phyloP scores from a whole-genome alignment of 345 rosid genomes.

The Populus nigra region DNA sequence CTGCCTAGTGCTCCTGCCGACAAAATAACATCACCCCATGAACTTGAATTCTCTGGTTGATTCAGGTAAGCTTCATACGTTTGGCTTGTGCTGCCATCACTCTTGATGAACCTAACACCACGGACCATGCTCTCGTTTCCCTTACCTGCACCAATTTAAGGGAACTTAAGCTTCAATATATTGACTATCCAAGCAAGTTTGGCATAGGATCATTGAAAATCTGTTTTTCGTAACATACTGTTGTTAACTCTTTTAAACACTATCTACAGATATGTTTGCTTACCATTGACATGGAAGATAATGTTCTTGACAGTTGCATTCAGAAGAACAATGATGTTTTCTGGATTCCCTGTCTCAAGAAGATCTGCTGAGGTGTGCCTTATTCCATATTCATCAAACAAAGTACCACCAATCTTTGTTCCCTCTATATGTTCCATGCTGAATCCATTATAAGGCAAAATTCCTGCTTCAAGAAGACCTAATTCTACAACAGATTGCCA shows the following conservation, averaged over 20 bases:
- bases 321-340: conserved; percentile 48
- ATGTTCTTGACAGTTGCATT: conserved; percentile 57
- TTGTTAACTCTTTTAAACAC: too few species aligned
- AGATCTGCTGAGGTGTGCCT: conserved; percentile 78
- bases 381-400: conserved; percentile 54
- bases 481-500: conserved; percentile 66
- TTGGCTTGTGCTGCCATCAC: conserved; percentile 43
- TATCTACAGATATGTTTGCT: conserved; percentile 3
- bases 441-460: conserved; percentile 64
- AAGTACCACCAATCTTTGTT: conserved; percentile 70
- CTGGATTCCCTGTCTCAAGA: conserved; percentile 47
- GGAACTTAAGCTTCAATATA: conserved; percentile 3
- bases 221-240: too few species aligned
- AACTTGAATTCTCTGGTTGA: conserved; percentile 26
- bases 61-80: conserved; percentile 53
- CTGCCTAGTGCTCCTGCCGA: conserved; percentile 77
- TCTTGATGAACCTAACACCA: conserved; percentile 58
- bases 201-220: too few species aligned
- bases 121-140: conserved; percentile 36
- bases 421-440: conserved; percentile 65
- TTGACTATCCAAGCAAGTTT: background rate
- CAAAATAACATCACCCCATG: conserved; percentile 57
- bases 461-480: conserved; percentile 73
- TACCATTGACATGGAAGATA: conserved; percentile 40
- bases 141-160: conserved; percentile 30